Evolutionary conservation across 345 rosid genomes (phyloP), one percentile per base, ranked within the genome.

Genomic region (Hypericum androsaemum): DNA sequence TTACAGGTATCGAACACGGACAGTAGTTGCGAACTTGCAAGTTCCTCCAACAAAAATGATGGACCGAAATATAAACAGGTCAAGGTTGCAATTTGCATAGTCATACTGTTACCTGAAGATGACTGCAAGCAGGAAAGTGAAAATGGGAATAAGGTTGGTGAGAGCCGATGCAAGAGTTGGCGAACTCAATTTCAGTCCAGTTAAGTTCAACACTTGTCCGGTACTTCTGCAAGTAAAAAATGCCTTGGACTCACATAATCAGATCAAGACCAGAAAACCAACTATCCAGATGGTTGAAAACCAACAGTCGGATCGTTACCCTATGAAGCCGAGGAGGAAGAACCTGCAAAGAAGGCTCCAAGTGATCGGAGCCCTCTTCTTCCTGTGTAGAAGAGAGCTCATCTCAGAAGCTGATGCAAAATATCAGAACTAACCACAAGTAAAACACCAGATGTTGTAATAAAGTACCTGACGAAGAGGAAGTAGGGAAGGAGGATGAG

Each of bases 401-500:
- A 53, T 44, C 32, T 10, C 16, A 10, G 22, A 39, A 39, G 54
- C 38, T 5, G 52, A 3, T 38, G 9, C 4, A 12, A 16, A 15
- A 39, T 5, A 17, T 39, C 5, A 8, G 6, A 36, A 38, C 37
- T 10, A 14, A 3, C 44, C 7, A 0, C n/a, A 15, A 4, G 13
- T 49, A 58, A 60, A 10, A 4, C 12, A 9, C 9, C 8, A 4
- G 32, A 22, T 22, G 4, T 22, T 4, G 32, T 22, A 22, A 4
- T 22, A 22, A 22, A 22, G 32, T 22, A 76, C 81, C 81, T 58
- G 69, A 13, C 39, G 50, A 76, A 61, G 64, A 76, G 10, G 61
- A 61, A 61, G 39, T 55, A 63, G 11, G 83, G 84, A 12, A 78
- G 57, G 41, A 77, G 79, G 41, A 77, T 12, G 15, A 73, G 63